Conservation (phyloP, 2,329 filamentous ascomycete species). For the Claviceps pazoutovae region DNA sequence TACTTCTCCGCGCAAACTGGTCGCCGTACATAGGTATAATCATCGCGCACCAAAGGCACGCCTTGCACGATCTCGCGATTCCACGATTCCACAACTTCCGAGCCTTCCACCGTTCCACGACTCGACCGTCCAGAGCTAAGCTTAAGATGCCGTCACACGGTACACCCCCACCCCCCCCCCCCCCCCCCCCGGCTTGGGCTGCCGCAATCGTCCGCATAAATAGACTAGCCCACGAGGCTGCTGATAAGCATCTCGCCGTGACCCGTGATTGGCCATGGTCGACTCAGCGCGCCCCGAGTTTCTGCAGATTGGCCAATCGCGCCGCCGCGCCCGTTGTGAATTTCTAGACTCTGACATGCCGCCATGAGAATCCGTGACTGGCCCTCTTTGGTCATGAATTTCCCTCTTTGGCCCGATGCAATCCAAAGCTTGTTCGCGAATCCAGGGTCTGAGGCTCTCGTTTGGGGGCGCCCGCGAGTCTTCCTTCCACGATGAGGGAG, state of each 20-base stretch:
- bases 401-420: too few relatives aligned
- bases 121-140: neutral
- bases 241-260: constrained; percentile 4
- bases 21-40: too few relatives aligned
- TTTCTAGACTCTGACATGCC: constrained; percentile 1
- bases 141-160: neutral
- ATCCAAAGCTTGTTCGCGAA: too few relatives aligned
- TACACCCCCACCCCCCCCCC: neutral
- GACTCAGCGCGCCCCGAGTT: too few relatives aligned
- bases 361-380: constrained; percentile 5
- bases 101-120: neutral
- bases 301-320: neutral
- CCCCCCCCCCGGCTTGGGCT: neutral
- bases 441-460: too few relatives aligned
- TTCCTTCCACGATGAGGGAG: too few relatives aligned
- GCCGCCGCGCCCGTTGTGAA: neutral
- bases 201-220: neutral
- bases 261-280: constrained; percentile 1
- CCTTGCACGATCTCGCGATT: too few relatives aligned
- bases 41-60: too few relatives aligned
- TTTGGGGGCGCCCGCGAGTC: too few relatives aligned
- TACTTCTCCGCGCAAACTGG: neutral
- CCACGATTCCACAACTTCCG: too few relatives aligned
- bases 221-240: neutral
- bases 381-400: constrained; percentile 3